Evolutionary conservation across 2,329 filamentous ascomycete genomes (phyloP), one percentile per base, ranked within the genome.

Genomic region (Fusarium concolor): DNA sequence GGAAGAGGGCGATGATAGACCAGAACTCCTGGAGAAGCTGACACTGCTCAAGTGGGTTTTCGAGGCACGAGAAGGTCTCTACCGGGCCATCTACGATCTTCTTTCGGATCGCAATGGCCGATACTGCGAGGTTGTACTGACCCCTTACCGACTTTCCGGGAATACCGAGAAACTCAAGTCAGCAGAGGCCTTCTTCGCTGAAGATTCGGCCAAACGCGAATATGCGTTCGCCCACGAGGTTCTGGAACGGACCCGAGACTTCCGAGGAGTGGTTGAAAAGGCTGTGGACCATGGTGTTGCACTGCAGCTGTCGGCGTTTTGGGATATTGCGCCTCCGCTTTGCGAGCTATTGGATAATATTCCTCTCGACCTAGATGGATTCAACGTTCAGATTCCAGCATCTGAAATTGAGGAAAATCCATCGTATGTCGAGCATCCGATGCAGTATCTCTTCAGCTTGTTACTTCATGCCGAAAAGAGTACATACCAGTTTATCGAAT

Each of bases 11-110:
- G 95, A 98, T 71, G 95, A 97, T 77, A 90, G 94, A 76, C 96
- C 96, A 0, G 96, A 99, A 78, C 85, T 98, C 0, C 83, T 98
- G 4, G 96, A 99, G 79, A 97, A 97, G 79, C 85, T 99, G 14
- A 98, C 95, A 0, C 87, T 97, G 46, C 85, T 98, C 15, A 99
- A 98, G 75, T 98, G 96, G 94, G 89, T 98, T 10, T 98, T 97
- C 72, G 96, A 99, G 77, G 91, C 92, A 2, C 90, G 94, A n/a
- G 96, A 99, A 79, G 86, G 87, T 45, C 84, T 98, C 10, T 91
- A 98, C 80, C 90, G 92, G 42, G 92, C 93, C 72, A 87, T 95
- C 53, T 97, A 93, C 75, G 92, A 96, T 71, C 82, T 98, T 12
- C 87, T 97, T 33, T 90, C 89, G 20, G 92, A 94, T 76, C 91